These are phyloP conservation scores for Gynostemma pentaphyllum DNA, from an alignment of 306 rosid species.

Conservation along the genomic window DNA sequence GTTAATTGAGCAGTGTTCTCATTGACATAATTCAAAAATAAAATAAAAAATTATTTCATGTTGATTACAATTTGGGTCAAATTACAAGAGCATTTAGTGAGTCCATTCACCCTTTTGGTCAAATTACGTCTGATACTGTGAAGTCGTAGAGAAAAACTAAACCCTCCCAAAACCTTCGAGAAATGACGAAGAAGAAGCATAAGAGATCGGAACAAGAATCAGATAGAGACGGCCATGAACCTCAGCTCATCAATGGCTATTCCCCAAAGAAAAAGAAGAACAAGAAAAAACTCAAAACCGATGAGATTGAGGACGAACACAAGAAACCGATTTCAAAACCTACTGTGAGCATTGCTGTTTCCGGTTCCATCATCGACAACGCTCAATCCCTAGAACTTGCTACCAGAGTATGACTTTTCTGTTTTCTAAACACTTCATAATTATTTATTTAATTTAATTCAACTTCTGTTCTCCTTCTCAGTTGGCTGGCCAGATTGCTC, in stretches of 20 bases:
- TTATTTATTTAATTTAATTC: too few species aligned
- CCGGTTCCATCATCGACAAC: conserved; percentile 90
- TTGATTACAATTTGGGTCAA: too few species aligned
- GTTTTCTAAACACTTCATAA: background rate
- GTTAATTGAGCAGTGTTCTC: too few species aligned
- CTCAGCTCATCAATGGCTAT: conserved; percentile 20
- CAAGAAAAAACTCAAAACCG: conserved; percentile 19
- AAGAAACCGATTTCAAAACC: conserved; percentile 25
- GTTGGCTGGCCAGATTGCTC: conserved; percentile 96
- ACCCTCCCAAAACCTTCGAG: background rate
- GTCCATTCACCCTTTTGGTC: too few species aligned
- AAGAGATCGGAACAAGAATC: conserved; percentile 23
- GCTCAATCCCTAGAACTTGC: conserved; percentile 80
- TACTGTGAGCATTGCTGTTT: conserved; percentile 63
- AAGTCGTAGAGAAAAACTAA: background rate
- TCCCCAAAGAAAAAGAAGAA: conserved; percentile 24
- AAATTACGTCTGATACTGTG: too few species aligned
- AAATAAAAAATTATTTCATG: too few species aligned
- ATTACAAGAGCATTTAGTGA: too few species aligned
- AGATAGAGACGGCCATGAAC: conserved; percentile 5
- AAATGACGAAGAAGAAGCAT: conserved; percentile 78
- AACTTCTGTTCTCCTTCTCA: conserved; percentile 15
- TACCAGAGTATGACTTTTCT: conserved; percentile 44
- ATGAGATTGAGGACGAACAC: conserved; percentile 7
- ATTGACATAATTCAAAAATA: too few species aligned